Percentiles rank a stretch among this genome's conserved stretches.
phyloP scores from a whole-genome alignment of 139 green algal genomes.

The Chlorella sorokiniana region DNA sequence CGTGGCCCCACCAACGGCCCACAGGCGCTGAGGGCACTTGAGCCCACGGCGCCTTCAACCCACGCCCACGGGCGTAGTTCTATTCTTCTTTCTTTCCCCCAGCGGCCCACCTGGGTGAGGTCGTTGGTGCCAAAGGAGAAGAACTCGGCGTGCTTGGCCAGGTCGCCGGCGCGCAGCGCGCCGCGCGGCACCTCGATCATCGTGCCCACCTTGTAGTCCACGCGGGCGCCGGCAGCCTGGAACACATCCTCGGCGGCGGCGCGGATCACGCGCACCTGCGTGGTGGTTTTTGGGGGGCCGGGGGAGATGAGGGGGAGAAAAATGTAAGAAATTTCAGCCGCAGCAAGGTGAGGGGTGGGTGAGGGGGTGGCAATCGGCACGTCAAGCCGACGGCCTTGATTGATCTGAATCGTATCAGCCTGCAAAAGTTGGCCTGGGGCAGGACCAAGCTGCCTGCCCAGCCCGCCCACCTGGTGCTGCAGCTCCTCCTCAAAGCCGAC shows the following conservation, averaged over 20 bases:
- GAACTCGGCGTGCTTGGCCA: constrained; percentile 86
- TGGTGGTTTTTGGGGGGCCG: not conserved
- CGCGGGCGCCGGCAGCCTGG: constrained; percentile 31
- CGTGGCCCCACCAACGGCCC: too few relatives aligned
- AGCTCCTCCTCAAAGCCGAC: constrained; percentile 81
- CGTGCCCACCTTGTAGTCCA: constrained; percentile 74
- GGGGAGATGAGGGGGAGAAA: not conserved
- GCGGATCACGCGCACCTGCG: constrained; percentile 51
- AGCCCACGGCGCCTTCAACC: too few relatives aligned
- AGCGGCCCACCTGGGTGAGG: constrained; percentile 89
- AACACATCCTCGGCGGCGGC: constrained; percentile 54
- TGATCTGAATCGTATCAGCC: too few relatives aligned
- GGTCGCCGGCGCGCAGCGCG: constrained; percentile 74
- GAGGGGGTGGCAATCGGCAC: not conserved
- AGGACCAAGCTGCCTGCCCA: not conserved
- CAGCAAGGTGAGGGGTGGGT: not conserved
- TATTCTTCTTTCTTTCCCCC: too few relatives aligned
- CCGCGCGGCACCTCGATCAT: constrained; percentile 95
- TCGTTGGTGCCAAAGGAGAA: constrained; percentile 96
- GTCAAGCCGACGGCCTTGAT: too few relatives aligned
- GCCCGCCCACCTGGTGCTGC: constrained; percentile 46
- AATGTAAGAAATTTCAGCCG: not conserved
- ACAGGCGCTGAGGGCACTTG: not conserved
- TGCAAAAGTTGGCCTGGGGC: too few relatives aligned
- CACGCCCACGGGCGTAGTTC: too few relatives aligned